Base-by-base conservation (phyloP, 768 basidiomycete genomes). In the Suillus placidus region DNA sequence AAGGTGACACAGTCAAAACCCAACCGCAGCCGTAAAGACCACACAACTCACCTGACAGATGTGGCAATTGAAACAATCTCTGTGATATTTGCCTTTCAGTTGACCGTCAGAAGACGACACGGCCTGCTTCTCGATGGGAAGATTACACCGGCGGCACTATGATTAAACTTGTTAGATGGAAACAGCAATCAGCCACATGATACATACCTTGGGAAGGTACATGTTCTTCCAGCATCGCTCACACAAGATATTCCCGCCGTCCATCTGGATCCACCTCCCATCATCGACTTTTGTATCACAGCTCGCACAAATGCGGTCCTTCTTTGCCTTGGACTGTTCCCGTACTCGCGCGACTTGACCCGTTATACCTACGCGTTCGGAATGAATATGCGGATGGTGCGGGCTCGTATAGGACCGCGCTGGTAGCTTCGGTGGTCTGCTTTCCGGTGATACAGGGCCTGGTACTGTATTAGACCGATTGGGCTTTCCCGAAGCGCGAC, bases 171-270 rank as follows among this genome's bases (percentile, higher is more conserved):
- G 66, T 43, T 67, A 51, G 40, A 37, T 34, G 23, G 54, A 34
- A 61, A 55, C 23, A 14, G 34, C 3, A 26, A 32, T 54, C 18
- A 60, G 56, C 55, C 58, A 52, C 35, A n/a, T 20, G 38, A 61
- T 43, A 76, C 86, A 49, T 68, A 92, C 93, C 82, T 94, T 95
- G 67, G 95, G 95, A 67, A 97, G 78, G 80, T 97, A 97, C 89
- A 96, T 91, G 72, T 92, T 88, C 83, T 97, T 97, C 95, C 95
- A 97, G 76, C 95, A 96, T 71, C 78, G 79, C 73, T 95, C 96
- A 76, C 96, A 97, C 70, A 97, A 78, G 43, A 94, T 88, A 45
- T 79, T 86, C 64, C 86, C 89, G n/a, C 82, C 85, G 74, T 90
- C 94, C 78, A 88, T 88, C 73, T 82, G 84, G 66, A 93, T 90